phyloP scores from a whole-genome alignment of 106 monocot species.

The Dendrobium chrysotoxum region DNA sequence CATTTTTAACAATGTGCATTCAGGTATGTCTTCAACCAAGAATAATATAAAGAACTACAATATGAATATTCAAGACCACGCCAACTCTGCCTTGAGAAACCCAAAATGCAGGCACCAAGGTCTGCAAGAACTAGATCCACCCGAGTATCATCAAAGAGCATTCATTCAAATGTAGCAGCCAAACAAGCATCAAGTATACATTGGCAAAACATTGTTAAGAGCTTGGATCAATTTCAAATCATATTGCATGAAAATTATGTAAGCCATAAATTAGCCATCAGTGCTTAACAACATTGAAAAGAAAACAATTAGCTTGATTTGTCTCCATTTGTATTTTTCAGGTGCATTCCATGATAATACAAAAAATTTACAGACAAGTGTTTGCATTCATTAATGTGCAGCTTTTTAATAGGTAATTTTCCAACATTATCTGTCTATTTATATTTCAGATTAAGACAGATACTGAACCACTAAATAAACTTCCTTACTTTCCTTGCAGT shows the following conservation, averaged over 20 bases:
- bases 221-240: conserved; percentile 50
- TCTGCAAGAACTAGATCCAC: conserved; percentile 53
- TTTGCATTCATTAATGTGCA: conserved; percentile 94
- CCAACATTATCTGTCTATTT: background rate
- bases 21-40: conserved; percentile 43
- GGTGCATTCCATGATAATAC: conserved; percentile 84
- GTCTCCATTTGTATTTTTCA: conserved; percentile 17
- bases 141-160: conserved; percentile 58
- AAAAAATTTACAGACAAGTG: conserved; percentile 80
- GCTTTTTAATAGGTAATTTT: conserved; percentile 79
- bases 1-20: conserved; percentile 79
- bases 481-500: conserved; percentile 22
- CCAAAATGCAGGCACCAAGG: conserved; percentile 60
- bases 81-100: background rate
- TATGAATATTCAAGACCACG: background rate
- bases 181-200: conserved; percentile 84
- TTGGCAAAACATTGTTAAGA: conserved; percentile 85
- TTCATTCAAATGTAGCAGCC: conserved; percentile 48
- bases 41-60: background rate
- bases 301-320: conserved; percentile 2
- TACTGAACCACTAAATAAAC: background rate
- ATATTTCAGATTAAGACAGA: background rate
- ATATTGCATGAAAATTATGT: conserved; percentile 57
- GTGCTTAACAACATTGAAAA: background rate
- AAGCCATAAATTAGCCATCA: conserved; percentile 9